Base-by-base conservation (phyloP, 768 basidiomycete species). In the Lactarius hengduanensis region DNA sequence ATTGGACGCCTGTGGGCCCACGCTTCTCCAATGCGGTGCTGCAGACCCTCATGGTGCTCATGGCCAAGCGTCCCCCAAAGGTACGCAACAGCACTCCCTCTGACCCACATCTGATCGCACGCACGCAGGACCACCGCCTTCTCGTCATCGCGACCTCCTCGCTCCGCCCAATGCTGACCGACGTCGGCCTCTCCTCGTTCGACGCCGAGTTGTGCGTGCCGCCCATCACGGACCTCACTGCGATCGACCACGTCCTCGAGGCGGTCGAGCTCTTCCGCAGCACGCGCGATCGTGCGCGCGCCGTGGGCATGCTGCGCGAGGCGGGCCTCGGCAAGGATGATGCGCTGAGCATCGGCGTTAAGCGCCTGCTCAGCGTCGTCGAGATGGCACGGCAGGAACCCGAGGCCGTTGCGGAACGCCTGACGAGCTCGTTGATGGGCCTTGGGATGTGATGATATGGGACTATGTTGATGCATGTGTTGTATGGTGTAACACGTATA, bases 301-400 rank as follows among this genome's bases (percentile, higher is more conserved):
- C 90, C 1, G 80, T 95, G 66, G 77, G 74, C 38, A 85, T 90
- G 79, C 79, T 98, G 47, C 77, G 82, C 30, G 85, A 91, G 63
- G 90, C 92, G 1, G 92, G 92, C 13, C 87, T 96, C 67, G 84
- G 82, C 11, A 73, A 77, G 6, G 80, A 81, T 7, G 54, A 63
- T 47, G 74, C 78, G 13, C 70, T 95, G 71, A 86, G 89, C 69
- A 89, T 98, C 57, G 97, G 97, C 0, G 87, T 99, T 73, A 98
- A 98, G 86, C 95, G 92, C 78, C 73, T 99, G 75, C 76, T 98
- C 74, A 93, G 88, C 67, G 83, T 91, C 62, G 83, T 96, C n/a
- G 97, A 99, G 82, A 98, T 97, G 96, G 92, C 96, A 59, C 83
- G 96, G 73, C 97, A 98, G 78, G 96, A 97, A 73, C 93, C 92